Conservation (phyloP, 1,284 basidiomycete species). For the Phenoliferia sp. region DNA sequence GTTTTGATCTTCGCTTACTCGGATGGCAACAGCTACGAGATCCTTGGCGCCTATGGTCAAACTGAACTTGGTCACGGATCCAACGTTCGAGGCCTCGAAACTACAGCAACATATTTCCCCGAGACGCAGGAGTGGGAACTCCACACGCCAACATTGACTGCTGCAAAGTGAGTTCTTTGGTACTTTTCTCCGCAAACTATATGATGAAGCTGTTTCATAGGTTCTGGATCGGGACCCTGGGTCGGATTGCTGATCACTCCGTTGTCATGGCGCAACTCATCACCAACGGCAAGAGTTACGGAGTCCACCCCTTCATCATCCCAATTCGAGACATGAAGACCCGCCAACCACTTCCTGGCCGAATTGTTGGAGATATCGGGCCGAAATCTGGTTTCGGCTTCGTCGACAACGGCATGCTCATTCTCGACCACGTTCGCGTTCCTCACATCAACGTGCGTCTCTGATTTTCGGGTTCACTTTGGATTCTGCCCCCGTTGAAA, state of each 20-base stretch:
- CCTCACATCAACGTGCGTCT: not conserved
- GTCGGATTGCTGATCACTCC: not conserved
- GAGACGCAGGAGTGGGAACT: not conserved
- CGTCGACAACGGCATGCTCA: not conserved
- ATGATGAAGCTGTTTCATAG: not conserved
- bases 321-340: not conserved
- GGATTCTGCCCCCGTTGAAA: not conserved
- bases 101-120: not conserved
- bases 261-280: not conserved
- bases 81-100: not conserved
- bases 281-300: not conserved
- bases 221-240: not conserved
- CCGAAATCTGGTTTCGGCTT: not conserved
- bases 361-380: not conserved
- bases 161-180: slow-evolving; percentile 46
- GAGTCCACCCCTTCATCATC: not conserved
- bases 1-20: not conserved
- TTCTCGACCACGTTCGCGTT: not conserved
- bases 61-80: not conserved
- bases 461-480: not conserved
- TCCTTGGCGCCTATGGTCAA: not conserved
- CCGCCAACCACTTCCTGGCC: not conserved
- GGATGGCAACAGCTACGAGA: not conserved
- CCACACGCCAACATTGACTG: not conserved
- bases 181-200: not conserved